phyloP scores from a whole-genome alignment of 352 stramenopile species.

The Phytopythium litorale region DNA sequence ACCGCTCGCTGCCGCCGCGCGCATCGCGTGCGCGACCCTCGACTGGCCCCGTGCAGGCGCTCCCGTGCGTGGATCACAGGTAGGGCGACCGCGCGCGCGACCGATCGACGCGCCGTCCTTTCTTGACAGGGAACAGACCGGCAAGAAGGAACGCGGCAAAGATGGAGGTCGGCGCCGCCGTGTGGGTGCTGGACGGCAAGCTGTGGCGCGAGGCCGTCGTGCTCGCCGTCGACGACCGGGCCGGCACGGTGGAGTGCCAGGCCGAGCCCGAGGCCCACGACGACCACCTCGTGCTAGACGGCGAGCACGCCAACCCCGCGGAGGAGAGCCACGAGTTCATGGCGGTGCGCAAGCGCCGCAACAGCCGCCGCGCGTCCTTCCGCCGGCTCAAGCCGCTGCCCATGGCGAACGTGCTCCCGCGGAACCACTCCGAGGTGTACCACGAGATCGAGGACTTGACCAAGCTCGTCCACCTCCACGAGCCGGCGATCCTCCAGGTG shows the following conservation, averaged over 20 bases:
- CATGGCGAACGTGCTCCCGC: slow-evolving; percentile 44
- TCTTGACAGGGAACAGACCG: background rate
- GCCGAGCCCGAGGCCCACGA: slow-evolving; percentile 42
- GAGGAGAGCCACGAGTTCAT: slow-evolving; percentile 38
- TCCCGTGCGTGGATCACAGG: background rate
- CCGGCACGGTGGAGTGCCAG: slow-evolving; percentile 45
- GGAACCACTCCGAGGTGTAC: slow-evolving; percentile 55
- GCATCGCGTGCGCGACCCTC: background rate
- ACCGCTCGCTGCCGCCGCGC: background rate
- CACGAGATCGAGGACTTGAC: slow-evolving; percentile 85
- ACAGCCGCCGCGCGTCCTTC: slow-evolving; percentile 44
- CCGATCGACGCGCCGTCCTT: background rate
- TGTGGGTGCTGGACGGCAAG: slow-evolving; percentile 71
- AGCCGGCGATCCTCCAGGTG: slow-evolving; percentile 89
- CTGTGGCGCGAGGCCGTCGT: slow-evolving; percentile 79
- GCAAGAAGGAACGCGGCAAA: background rate
- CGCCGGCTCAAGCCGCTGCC: slow-evolving; percentile 31
- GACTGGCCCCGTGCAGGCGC: background rate
- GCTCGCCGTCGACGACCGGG: slow-evolving; percentile 30
- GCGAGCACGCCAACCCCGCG: slow-evolving; percentile 18
- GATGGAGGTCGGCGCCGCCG: slow-evolving; percentile 71
- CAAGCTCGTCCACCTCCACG: slow-evolving; percentile 88
- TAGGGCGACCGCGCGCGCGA: background rate
- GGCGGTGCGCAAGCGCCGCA: slow-evolving; percentile 38
- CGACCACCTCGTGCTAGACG: slow-evolving; percentile 27